Evolutionary conservation across 192 early-diverging fungal species (phyloP).

Genomic region (Podila epigama): DNA sequence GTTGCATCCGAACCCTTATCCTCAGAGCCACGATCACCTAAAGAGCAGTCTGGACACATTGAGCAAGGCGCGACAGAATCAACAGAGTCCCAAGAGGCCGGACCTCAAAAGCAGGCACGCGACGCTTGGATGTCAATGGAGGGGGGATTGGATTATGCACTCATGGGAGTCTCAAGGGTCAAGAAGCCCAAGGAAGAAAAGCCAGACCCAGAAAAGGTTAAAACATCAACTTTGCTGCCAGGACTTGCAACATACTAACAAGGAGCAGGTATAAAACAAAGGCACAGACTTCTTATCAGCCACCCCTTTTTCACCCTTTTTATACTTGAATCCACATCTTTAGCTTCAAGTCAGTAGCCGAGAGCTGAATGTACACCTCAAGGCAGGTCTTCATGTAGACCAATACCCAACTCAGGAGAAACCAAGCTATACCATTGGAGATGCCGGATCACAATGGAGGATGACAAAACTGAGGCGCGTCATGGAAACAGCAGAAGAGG

Average conservation of each 20-base stretch:
- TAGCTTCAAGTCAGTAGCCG: slow-evolving; percentile 50
- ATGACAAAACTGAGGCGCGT: slow-evolving; percentile 81
- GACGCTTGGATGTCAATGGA: slow-evolving; percentile 50
- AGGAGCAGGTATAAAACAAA: too few species aligned
- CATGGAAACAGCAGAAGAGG: slow-evolving; percentile 73
- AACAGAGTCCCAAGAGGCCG: background rate
- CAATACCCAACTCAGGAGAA: slow-evolving; percentile 47
- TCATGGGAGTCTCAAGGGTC: slow-evolving; percentile 46
- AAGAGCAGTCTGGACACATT: background rate
- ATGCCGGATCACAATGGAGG: slow-evolving; percentile 72
- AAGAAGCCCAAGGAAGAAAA: slow-evolving; percentile 51
- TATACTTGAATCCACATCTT: background rate
- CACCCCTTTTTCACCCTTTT: background rate
- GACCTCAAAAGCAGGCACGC: slow-evolving; percentile 2
- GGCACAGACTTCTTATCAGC: background rate
- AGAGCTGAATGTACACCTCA: slow-evolving; percentile 54
- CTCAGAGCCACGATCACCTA: background rate
- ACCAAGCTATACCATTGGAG: slow-evolving; percentile 53
- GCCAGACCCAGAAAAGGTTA: slow-evolving; percentile 54
- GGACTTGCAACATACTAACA: too few species aligned
- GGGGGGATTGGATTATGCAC: slow-evolving; percentile 49
- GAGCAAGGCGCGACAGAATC: background rate
- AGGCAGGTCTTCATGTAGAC: slow-evolving; percentile 49
- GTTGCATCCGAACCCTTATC: background rate
- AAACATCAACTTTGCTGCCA: too few species aligned